Evolutionary conservation across 108 stramenopile species (phyloP), one percentile per base, ranked within the genome.

Genomic region (Cyclostephanos tholiformis): DNA sequence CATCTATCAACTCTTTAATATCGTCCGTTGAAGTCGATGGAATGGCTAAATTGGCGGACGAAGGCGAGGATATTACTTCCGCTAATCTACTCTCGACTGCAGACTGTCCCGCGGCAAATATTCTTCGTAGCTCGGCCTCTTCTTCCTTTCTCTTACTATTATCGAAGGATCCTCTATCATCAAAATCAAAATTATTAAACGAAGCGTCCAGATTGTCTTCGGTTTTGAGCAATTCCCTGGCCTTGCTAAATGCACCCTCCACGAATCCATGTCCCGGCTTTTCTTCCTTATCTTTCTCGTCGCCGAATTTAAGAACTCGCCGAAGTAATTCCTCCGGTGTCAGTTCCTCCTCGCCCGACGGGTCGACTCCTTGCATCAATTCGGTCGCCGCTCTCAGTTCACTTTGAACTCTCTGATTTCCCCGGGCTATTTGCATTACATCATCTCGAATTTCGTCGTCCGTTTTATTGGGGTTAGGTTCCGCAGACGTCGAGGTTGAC

Each of bases 161-260:
- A 16, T 65, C 57, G 50, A 30, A 20, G 38, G 27, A 62, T 41
- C 63, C 62, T 20, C 27, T 23, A 36, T 81, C 69, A 38, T 75
- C 49, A 19, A 49, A 63, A 14, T 38, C 51, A 16, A 44, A 66
- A 63, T 56, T 53, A 51, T 75, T 78, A 64, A 8, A 51, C 4
- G 59, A 49, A 11, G 16, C 56, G 22, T 77, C 74, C 29, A 35
- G 80, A 38, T 36, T 80, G 65, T 68, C 70, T 25, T 56, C 84
- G 26, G 49, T 84, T 65, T 55, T 82, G 57, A 91, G 50, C 14
- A 94, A 43, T 32, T 88, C 88, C 63, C 90, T 95, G 27, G 94
- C 91, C 72, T 92, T 86, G 52, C 86, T 83, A 55, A 92, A 88
- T 38, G 94, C 94, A 17, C 88, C 94, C 57, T 76, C 85, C 2